A percentile compares a stretch with the other conserved stretches of the same genome.
These are phyloP conservation scores for Plenodomus biglobosus DNA, from an alignment of 2,329 filamentous ascomycete species.

Conservation along the genomic window DNA sequence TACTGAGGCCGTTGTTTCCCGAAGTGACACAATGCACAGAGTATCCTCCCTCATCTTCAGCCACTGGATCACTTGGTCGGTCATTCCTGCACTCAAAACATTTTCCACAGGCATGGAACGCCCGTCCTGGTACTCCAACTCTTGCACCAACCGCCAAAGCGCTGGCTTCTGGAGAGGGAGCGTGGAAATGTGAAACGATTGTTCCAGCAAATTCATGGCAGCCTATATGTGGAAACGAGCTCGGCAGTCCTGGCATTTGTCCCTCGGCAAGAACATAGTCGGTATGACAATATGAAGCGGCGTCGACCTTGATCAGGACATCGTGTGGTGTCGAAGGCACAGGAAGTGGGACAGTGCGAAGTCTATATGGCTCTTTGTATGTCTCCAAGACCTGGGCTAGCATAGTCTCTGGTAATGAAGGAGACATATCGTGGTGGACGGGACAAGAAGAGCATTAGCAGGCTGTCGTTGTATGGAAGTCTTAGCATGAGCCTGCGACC, in stretches of 20 bases:
- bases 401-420: constrained; percentile 35
- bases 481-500: background rate
- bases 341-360: constrained; percentile 44
- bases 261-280: constrained; percentile 44
- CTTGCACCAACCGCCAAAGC: constrained; percentile 33
- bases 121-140: constrained; percentile 48
- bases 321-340: constrained; percentile 39
- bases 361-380: constrained; percentile 47
- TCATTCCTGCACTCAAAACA: constrained; percentile 47
- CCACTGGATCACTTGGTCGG: constrained; percentile 26
- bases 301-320: constrained; percentile 50
- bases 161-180: constrained; percentile 22
- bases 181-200: constrained; percentile 37
- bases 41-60: constrained; percentile 44
- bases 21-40: constrained; percentile 45
- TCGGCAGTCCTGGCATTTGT: constrained; percentile 39
- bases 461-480: background rate
- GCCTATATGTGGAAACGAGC: constrained; percentile 48
- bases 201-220: constrained; percentile 53
- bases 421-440: constrained; percentile 13
- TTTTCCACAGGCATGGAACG: constrained; percentile 46
- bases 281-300: constrained; percentile 54
- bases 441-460: background rate
- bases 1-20: constrained; percentile 37
- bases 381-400: constrained; percentile 47